These are phyloP conservation scores for Nissolia schottii DNA, from an alignment of 306 rosid species.

Conservation along the genomic window DNA sequence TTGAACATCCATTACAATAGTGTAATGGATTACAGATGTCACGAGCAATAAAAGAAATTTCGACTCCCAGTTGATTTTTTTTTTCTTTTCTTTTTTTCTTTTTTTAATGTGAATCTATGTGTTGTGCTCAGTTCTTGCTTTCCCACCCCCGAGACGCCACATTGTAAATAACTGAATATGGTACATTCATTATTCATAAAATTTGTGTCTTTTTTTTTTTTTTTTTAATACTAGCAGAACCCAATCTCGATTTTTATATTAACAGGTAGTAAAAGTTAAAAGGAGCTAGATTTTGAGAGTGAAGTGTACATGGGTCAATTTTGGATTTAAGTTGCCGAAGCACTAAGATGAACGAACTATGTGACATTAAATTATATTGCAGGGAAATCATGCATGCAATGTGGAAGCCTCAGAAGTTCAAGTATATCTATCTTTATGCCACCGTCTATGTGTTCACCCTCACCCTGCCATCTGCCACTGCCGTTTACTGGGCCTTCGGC, in stretches of 20 bases:
- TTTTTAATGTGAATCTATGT: neutral
- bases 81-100: too few relatives aligned
- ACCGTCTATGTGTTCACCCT: constrained; percentile 76
- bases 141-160: neutral
- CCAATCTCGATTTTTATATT: too few relatives aligned
- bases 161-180: neutral
- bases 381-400: constrained; percentile 96
- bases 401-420: constrained; percentile 93
- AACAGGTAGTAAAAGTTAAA: neutral
- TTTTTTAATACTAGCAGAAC: too few relatives aligned
- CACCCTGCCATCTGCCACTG: constrained; percentile 71
- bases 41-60: neutral
- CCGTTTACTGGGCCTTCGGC: constrained; percentile 88
- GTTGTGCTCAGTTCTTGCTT: neutral
- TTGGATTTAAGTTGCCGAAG: neutral
- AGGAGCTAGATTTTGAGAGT: neutral
- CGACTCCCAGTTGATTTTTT: neutral
- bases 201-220: constrained; percentile 11
- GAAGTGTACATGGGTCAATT: neutral
- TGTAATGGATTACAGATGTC: constrained; percentile 14
- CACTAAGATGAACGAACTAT: neutral
- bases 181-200: neutral
- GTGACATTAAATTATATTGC: neutral
- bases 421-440: constrained; percentile 61
- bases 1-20: neutral